Percentiles rank a stretch among this genome's conserved stretches.
phyloP scores from a whole-genome alignment of 257 asterid species.

The Ocimum tenuiflorum region DNA sequence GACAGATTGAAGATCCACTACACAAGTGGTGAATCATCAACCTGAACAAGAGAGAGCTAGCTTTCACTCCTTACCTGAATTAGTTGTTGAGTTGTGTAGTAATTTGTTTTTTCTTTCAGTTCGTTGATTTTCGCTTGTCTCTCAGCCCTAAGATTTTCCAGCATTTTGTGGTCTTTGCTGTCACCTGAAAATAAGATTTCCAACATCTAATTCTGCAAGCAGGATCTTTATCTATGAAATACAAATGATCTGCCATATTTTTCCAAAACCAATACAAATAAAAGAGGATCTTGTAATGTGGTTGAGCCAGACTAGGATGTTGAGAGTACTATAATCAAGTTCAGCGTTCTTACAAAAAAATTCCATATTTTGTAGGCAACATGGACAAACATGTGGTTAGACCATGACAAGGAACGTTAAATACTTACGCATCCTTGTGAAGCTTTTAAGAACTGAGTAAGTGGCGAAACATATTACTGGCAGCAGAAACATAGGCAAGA shows the following conservation, averaged over 20 bases:
- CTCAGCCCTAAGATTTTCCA: slow-evolving; percentile 77
- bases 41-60: slow-evolving; percentile 1
- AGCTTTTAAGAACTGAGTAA: slow-evolving; percentile 47
- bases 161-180: slow-evolving; percentile 59
- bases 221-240: background rate
- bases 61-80: slow-evolving; percentile 62
- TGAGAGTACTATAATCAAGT: background rate
- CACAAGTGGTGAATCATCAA: background rate
- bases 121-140: slow-evolving; percentile 83
- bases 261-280: background rate
- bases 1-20: background rate
- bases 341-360: background rate
- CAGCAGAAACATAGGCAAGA: slow-evolving; percentile 79
- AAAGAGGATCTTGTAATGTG: background rate
- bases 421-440: slow-evolving; percentile 73
- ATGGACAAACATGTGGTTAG: background rate
- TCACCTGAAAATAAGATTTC: slow-evolving; percentile 45
- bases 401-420: slow-evolving; percentile 6
- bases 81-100: slow-evolving; percentile 79
- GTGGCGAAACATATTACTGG: slow-evolving; percentile 55
- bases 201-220: background rate
- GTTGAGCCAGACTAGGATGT: background rate
- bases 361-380: background rate
- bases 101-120: slow-evolving; percentile 86
- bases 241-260: background rate